Percentiles rank a stretch among this genome's conserved stretches.
phyloP scores from a whole-genome alignment of 805 yeast genomes.

The Lachancea meyersii region DNA sequence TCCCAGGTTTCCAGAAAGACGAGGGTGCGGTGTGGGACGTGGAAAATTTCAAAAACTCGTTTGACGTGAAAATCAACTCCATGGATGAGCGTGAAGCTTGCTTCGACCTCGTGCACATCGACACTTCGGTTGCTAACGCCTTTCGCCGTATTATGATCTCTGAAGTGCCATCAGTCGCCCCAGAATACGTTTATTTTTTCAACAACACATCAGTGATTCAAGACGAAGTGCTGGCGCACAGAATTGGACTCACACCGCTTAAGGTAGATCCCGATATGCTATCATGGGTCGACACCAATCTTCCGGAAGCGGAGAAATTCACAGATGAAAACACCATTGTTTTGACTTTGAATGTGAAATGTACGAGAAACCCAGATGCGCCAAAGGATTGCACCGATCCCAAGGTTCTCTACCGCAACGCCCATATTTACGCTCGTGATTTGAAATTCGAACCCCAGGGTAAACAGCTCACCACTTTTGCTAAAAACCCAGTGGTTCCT shows the following conservation, averaged over 20 bases:
- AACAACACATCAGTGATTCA: conserved; percentile 96
- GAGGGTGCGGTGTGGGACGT: conserved; percentile 75
- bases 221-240: conserved; percentile 93
- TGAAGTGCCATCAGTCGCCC: conserved; percentile 94
- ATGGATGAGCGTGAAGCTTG: conserved; percentile 66
- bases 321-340: conserved; percentile 89
- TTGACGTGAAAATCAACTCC: conserved; percentile 61
- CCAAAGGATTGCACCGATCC: conserved; percentile 75
- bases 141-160: conserved; percentile 95
- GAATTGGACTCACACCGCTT: conserved; percentile 89
- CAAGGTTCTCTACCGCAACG: conserved; percentile 72
- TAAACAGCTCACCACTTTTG: conserved; percentile 66
- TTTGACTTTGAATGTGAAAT: conserved; percentile 69
- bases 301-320: conserved; percentile 61
- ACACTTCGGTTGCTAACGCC: conserved; percentile 92
- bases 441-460: conserved; percentile 90
- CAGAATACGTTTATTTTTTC: conserved; percentile 83
- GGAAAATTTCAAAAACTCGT: conserved; percentile 63
- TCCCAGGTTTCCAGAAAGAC: conserved; percentile 71
- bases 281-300: conserved; percentile 68
- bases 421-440: conserved; percentile 84
- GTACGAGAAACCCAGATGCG: conserved; percentile 82
- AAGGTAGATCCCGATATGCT: conserved; percentile 85
- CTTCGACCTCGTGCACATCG: conserved; percentile 81
- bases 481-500: conserved; percentile 61